Evolutionary conservation across 2,329 filamentous ascomycete genomes (phyloP).

Genomic region (Fusarium papillatum): DNA sequence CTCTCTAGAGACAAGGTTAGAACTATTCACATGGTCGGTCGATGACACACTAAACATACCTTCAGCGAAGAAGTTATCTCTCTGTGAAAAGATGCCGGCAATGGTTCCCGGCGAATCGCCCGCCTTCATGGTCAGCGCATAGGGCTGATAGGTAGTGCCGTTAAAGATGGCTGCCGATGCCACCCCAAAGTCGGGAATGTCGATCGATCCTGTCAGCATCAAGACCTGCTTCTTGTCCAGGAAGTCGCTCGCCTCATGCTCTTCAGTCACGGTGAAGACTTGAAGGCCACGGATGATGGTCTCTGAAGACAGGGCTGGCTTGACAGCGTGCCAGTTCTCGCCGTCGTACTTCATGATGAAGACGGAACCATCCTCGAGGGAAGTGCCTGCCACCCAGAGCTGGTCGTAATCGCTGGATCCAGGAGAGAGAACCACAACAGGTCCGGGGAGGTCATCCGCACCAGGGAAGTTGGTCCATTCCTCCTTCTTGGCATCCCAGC

Average conservation of each 20-base stretch:
- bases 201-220: conserved; percentile 87
- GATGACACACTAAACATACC: conserved; percentile 62
- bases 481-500: conserved; percentile 77
- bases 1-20: conserved; percentile 50
- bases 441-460: conserved; percentile 79
- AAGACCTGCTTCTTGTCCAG: conserved; percentile 79
- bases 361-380: conserved; percentile 71
- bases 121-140: conserved; percentile 80
- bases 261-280: conserved; percentile 78
- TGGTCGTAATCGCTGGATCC: conserved; percentile 80
- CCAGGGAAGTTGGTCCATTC: conserved; percentile 76
- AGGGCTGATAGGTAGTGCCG: conserved; percentile 83
- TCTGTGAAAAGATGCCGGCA: conserved; percentile 86
- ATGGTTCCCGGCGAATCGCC: conserved; percentile 80
- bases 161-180: conserved; percentile 92
- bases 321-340: conserved; percentile 76
- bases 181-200: conserved; percentile 81
- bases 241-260: conserved; percentile 75
- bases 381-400: conserved; percentile 86
- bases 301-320: conserved; percentile 71
- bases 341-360: conserved; percentile 90
- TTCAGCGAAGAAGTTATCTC: conserved; percentile 79
- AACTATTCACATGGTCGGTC: neutral
- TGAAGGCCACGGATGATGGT: conserved; percentile 86
- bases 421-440: conserved; percentile 81